Conservation (phyloP, 139 green algal genomes). For the Micractinium conductrix region DNA sequence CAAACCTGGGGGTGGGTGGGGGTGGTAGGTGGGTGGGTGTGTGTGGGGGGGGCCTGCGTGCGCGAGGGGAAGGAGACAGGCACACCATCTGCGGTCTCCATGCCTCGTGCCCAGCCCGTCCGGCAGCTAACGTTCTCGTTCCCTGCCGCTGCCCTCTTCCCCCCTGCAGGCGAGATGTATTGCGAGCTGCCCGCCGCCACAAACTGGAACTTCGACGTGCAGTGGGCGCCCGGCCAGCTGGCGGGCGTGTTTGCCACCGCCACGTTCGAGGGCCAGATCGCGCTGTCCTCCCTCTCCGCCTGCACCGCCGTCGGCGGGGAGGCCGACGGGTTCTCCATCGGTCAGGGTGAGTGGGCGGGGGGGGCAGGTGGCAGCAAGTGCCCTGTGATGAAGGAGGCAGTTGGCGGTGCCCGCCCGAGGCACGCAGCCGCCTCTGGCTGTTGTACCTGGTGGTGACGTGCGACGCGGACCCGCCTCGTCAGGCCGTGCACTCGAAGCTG, state of each 20-base stretch:
- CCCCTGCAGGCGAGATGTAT: slow-evolving; percentile 44
- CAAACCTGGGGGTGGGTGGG: not conserved
- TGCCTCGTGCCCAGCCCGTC: too few relatives aligned
- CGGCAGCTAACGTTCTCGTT: too few relatives aligned
- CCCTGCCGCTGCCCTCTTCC: too few relatives aligned
- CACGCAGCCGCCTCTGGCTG: too few relatives aligned
- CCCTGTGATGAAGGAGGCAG: too few relatives aligned
- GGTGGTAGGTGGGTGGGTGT: not conserved
- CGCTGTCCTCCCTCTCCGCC: slow-evolving; percentile 33
- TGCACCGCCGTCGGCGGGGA: slow-evolving; percentile 1
- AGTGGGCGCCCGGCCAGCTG: slow-evolving; percentile 45
- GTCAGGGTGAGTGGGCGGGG: not conserved
- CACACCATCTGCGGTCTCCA: too few relatives aligned
- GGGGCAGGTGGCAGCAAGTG: too few relatives aligned
- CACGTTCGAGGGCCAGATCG: slow-evolving; percentile 64
- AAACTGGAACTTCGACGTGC: slow-evolving; percentile 91
- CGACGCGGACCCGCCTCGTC: too few relatives aligned
- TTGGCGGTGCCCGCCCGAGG: too few relatives aligned
- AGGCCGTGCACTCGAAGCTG: too few relatives aligned
- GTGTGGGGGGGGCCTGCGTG: not conserved
- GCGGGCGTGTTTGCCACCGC: slow-evolving; percentile 74
- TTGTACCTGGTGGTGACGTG: too few relatives aligned
- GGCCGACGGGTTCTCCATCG: slow-evolving; percentile 8
- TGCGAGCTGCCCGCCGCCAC: slow-evolving; percentile 63
- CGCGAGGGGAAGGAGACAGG: too few relatives aligned